Percentiles rank a stretch among this genome's conserved stretches.
Evolutionary conservation across 805 yeast genomes (phyloP).

Genomic region (Saccharomycopsis sp.): DNA sequence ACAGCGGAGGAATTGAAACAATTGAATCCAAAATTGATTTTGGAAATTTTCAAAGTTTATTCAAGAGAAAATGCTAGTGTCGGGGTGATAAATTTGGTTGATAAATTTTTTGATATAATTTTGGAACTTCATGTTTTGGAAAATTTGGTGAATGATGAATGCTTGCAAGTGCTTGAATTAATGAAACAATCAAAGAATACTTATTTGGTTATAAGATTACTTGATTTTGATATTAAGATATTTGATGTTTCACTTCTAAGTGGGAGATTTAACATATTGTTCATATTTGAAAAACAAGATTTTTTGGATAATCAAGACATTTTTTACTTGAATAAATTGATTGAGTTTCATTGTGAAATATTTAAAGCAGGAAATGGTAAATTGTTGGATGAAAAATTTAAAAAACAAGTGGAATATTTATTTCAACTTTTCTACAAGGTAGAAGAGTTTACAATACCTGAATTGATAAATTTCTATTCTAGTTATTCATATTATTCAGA

Average conservation of each 20-base stretch:
- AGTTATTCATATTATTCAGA: conserved; percentile 1
- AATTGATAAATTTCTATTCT: conserved; percentile 7
- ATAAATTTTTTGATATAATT: conserved; percentile 9
- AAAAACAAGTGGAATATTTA: not conserved
- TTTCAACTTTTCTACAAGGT: conserved; percentile 1
- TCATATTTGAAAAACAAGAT: not conserved
- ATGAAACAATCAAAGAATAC: conserved; percentile 1
- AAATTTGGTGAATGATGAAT: not conserved
- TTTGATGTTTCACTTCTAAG: not conserved
- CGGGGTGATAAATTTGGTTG: conserved; percentile 7
- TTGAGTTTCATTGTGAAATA: conserved; percentile 5
- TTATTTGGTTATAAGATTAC: not conserved
- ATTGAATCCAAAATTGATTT: not conserved
- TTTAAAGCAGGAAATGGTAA: not conserved
- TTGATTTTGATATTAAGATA: conserved; percentile 3
- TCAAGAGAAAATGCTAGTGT: not conserved
- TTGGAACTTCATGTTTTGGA: conserved; percentile 2
- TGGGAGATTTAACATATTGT: conserved; percentile 5
- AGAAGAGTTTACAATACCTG: not conserved
- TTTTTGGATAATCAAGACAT: conserved; percentile 6
- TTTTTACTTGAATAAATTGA: conserved; percentile 4
- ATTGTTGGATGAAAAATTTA: not conserved
- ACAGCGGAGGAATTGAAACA: conserved; percentile 2
- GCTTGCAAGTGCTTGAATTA: not conserved
- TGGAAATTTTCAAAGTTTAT: not conserved